Conservation (phyloP, 1,284 basidiomycete genomes). For the Sanghuangporus weigelae region DNA sequence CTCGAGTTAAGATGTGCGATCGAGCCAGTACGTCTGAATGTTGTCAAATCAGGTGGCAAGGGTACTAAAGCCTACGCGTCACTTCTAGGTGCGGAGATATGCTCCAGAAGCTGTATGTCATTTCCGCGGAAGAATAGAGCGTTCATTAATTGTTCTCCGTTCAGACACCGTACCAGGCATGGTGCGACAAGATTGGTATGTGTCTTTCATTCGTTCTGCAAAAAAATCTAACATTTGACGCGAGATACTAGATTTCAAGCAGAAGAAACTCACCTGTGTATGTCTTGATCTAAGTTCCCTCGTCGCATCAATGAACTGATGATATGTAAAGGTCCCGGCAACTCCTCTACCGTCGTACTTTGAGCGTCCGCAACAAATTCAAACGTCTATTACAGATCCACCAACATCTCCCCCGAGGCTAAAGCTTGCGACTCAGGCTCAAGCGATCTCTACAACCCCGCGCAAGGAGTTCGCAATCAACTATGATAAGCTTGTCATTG, state of each 20-base stretch:
- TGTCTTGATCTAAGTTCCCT: constrained; percentile 23
- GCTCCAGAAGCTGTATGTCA: constrained; percentile 48
- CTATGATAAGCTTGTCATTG: constrained; percentile 82
- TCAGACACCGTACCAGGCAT: constrained; percentile 62
- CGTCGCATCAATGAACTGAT: background rate
- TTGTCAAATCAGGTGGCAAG: constrained; percentile 21
- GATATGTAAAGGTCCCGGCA: constrained; percentile 13
- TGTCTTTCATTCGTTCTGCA: background rate
- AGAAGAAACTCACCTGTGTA: constrained; percentile 56
- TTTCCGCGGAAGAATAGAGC: background rate
- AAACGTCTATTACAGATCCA: background rate
- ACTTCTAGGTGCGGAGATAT: constrained; percentile 46
- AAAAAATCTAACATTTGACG: background rate
- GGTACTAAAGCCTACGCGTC: constrained; percentile 18
- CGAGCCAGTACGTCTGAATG: constrained; percentile 59
- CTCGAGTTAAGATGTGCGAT: constrained; percentile 77
- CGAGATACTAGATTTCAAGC: constrained; percentile 48
- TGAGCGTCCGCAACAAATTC: constrained; percentile 8
- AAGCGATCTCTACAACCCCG: constrained; percentile 16
- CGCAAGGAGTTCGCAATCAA: constrained; percentile 41
- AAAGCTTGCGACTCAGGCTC: constrained; percentile 7
- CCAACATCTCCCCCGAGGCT: background rate
- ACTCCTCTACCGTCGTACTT: constrained; percentile 15
- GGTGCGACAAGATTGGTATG: constrained; percentile 64
- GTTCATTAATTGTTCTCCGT: background rate